A percentile compares a stretch with the other conserved stretches of the same genome.
These are phyloP conservation scores for Saccharum officinarum DNA, from an alignment of 176 grass and related monocot species.

Conservation along the genomic window DNA sequence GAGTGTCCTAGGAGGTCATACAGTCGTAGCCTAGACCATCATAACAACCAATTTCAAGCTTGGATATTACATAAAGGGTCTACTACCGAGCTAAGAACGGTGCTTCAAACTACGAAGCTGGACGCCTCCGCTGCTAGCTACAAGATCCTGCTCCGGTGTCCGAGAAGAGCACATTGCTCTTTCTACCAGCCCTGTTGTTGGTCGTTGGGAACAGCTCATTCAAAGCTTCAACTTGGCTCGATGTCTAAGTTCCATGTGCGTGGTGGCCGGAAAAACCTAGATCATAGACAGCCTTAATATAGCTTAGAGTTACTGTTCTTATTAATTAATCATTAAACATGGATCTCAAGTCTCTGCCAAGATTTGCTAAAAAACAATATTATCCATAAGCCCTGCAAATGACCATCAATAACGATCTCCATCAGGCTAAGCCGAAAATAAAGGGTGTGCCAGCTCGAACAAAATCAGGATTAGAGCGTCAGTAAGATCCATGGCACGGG, in stretches of 20 bases:
- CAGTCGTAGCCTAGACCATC: too few species aligned
- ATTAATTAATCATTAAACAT: not conserved
- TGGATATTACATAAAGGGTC: too few species aligned
- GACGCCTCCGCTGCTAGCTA: too few species aligned
- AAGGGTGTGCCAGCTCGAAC: constrained; percentile 8
- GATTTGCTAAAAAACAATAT: not conserved
- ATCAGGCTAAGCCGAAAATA: constrained; percentile 12
- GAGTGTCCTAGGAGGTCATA: too few species aligned
- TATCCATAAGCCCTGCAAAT: not conserved
- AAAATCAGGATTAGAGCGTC: constrained; percentile 1
- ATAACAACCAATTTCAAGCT: too few species aligned
- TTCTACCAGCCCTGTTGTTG: too few species aligned
- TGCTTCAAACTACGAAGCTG: too few species aligned
- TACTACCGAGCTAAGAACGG: too few species aligned
- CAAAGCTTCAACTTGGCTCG: too few species aligned
- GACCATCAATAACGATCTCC: not conserved
- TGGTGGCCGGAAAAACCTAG: not conserved
- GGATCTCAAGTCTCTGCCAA: not conserved
- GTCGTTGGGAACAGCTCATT: too few species aligned
- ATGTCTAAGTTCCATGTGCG: not conserved
- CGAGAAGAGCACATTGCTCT: too few species aligned
- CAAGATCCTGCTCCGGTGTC: too few species aligned
- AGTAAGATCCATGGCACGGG: constrained; percentile 25
- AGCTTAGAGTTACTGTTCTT: not conserved
- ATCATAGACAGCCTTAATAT: not conserved